Evolutionary conservation across 202 grass and related monocot genomes (phyloP), one percentile per base, ranked within the genome.

Genomic region (Tripidium arundinaceum): DNA sequence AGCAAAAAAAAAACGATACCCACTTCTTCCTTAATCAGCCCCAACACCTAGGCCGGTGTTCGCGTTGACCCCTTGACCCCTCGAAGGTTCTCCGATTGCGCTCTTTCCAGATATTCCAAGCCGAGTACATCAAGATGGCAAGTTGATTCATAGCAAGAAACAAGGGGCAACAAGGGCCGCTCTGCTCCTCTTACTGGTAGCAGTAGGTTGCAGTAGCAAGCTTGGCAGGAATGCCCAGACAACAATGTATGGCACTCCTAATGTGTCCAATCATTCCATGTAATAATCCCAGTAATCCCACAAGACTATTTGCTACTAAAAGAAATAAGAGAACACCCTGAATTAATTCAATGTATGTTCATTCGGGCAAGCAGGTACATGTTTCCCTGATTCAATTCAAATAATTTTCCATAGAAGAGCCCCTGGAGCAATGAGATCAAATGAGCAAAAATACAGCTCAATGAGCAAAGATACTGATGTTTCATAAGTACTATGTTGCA

Each of bases 401-500:
- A 34, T 39, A 60, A 1, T 50, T 46, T 21, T 78, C 9, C 8
- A 72, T 52, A 62, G 3, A 37, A 31, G 9, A 46, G 38, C 6
- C 74, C 80, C 47, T 46, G 42, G 13, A 45, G 12, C 43, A 1
- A 54, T 54, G 49, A 55, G 18, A 52, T 52, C 18, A 52, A 52
- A 52, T 52, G 18, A n/a, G 49, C 18, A 52, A 16, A 43, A n/a
- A 52, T 52, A 55, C 19, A 55, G 50, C 50, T 9, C 7, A 8
- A 22, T 64, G 7, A 25, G 46, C 18, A 75, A 31, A 24, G 46
- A 26, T 46, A 72, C 22, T 45, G 29, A 49, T 70, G 63, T 78
- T 47, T 83, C 50, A 27, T 62, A 73, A 65, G 36, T 45, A 65
- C 49, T 55, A 55, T 21, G 50, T 55, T 65, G 50, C 50, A 55